A percentile compares a stretch with the other conserved stretches of the same genome.
Conservation (phyloP, 768 basidiomycete species). For the Lentinula raphanica region DNA sequence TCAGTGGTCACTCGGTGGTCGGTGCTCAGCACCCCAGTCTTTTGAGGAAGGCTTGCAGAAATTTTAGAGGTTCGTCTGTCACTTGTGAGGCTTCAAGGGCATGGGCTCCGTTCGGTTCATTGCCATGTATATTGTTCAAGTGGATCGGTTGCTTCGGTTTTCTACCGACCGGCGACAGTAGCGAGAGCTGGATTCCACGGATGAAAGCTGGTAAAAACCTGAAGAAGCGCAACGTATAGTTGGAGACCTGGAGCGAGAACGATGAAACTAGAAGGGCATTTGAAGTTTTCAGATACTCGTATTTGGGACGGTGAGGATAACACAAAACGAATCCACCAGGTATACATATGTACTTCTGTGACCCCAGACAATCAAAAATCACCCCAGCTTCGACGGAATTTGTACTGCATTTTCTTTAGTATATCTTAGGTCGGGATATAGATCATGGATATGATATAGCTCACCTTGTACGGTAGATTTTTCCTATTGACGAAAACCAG, state of each 20-base stretch:
- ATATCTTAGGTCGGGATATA: slow-evolving; percentile 20
- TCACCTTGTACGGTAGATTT: slow-evolving; percentile 87
- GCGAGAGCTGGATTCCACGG: neutral
- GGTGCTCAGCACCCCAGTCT: too few species aligned
- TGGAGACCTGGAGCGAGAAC: neutral
- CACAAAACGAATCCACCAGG: neutral
- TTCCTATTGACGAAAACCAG: slow-evolving; percentile 38
- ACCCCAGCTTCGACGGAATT: slow-evolving; percentile 84
- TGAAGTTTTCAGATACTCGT: neutral
- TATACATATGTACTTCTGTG: neutral
- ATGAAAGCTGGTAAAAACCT: neutral
- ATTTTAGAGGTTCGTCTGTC: too few species aligned
- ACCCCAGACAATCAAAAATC: slow-evolving; percentile 55
- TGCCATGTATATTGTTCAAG: too few species aligned
- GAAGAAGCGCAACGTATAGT: neutral
- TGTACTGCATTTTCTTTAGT: slow-evolving; percentile 70
- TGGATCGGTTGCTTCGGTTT: neutral
- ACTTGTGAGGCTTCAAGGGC: too few species aligned
- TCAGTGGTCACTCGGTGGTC: too few species aligned
- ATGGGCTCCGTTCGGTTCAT: too few species aligned
- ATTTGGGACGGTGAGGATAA: neutral
- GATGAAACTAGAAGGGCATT: neutral
- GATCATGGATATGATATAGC: slow-evolving; percentile 4
- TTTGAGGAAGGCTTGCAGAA: too few species aligned
- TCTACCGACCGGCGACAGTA: neutral